phyloP scores from a whole-genome alignment of 331 rosid species.

The Pyracantha coccinea region DNA sequence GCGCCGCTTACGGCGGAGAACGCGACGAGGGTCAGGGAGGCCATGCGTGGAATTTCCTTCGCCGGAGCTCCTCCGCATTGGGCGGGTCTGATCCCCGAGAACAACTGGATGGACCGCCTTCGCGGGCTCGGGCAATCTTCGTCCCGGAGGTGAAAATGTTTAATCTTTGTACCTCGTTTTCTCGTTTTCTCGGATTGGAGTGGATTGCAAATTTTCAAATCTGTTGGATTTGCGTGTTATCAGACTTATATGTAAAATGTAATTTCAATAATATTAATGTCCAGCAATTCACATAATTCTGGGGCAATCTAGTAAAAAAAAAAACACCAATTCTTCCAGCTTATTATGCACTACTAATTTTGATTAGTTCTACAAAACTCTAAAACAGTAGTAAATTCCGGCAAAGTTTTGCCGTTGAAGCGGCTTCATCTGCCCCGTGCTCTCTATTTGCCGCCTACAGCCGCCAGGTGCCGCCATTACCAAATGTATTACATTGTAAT shows the following conservation, averaged over 20 bases:
- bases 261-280: background rate
- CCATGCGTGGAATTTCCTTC: constrained; percentile 74
- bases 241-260: background rate
- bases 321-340: background rate
- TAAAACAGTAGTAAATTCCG: background rate
- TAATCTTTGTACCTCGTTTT: too few species aligned
- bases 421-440: background rate
- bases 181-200: background rate
- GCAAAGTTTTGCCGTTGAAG: background rate
- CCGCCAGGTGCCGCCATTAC: background rate
- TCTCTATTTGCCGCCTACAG: background rate
- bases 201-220: background rate
- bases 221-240: background rate
- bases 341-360: background rate
- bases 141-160: constrained; percentile 7
- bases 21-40: constrained; percentile 70
- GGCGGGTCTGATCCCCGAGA: constrained; percentile 53
- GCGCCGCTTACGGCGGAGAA: constrained; percentile 73
- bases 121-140: constrained; percentile 34
- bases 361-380: background rate
- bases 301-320: background rate
- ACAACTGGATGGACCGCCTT: constrained; percentile 68
- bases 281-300: background rate
- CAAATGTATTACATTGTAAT: background rate
- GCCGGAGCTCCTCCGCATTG: constrained; percentile 66